Percentiles rank a stretch among this genome's conserved stretches.
Conservation (phyloP, 768 basidiomycete species). For the Lepiota venenata region DNA sequence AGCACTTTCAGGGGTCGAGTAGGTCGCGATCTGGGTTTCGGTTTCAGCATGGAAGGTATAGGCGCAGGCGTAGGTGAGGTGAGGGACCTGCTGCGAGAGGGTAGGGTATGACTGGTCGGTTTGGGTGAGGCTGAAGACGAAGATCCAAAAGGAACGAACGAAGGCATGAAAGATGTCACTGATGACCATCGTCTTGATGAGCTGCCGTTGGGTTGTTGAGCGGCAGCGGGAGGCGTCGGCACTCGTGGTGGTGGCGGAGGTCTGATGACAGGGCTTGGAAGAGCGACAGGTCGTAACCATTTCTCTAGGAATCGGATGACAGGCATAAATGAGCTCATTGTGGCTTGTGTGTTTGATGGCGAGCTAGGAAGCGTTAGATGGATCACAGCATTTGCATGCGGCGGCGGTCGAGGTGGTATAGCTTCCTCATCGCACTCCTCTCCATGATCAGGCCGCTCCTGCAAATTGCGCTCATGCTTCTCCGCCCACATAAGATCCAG, state of each 20-base stretch:
- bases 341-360: constrained; percentile 48
- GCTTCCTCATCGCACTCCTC: constrained; percentile 15
- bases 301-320: constrained; percentile 68
- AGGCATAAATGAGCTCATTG: constrained; percentile 57
- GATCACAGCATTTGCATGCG: constrained; percentile 66
- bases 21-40: constrained; percentile 29
- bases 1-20: constrained; percentile 71
- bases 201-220: constrained; percentile 8
- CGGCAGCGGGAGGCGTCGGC: constrained; percentile 5
- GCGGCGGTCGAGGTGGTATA: constrained; percentile 55
- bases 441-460: constrained; percentile 16
- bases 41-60: constrained; percentile 13
- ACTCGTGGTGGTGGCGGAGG: constrained; percentile 2
- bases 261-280: neutral
- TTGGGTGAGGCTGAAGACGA: constrained; percentile 20
- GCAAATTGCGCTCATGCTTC: constrained; percentile 26
- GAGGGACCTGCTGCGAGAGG: constrained; percentile 29
- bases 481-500: constrained; percentile 69
- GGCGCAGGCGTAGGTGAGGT: constrained; percentile 28
- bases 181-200: constrained; percentile 40
- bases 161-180: constrained; percentile 36
- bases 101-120: constrained; percentile 21
- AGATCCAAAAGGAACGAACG: constrained; percentile 30
- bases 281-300: constrained; percentile 46
- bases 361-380: constrained; percentile 77